Evolutionary conservation across 345 rosid genomes (phyloP), one percentile per base, ranked within the genome.

Genomic region (Theobroma cacao): DNA sequence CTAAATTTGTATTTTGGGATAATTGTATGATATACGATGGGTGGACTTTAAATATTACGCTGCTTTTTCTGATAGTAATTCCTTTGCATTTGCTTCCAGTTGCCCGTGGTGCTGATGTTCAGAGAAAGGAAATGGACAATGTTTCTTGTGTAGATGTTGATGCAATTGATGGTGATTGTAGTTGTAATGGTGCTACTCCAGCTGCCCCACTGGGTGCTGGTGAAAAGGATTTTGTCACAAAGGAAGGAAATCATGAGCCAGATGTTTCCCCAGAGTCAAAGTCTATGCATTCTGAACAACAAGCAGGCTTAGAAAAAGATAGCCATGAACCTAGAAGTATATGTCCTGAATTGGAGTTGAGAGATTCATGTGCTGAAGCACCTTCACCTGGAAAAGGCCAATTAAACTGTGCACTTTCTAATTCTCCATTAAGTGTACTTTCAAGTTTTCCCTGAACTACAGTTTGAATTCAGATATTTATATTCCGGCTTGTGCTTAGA

Each of bases 351-450:
- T 58, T 74, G 41, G 88, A 76, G 64, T 77, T 73, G n/a, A 75
- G 76, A 80, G 76, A 80, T 76, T 84, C 82, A 76, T 77, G 82
- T 56, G 79, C 81, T 24, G 83, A 79, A 71, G 83, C 78, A 36
- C 80, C 84, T 63, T 86, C 89, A 60, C 83, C 85, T 43, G 80
- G 82, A 80, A 87, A 75, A 81, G 65, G 73, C 77, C 88, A 83
- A 11, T 86, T 81, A 75, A 63, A 80, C 70, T 55, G 75, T 72
- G 58, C 86, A 78, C 58, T 62, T 55, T 82, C 85, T 67, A 87
- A 82, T 74, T 85, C 90, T 81, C 84, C 82, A 28, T 87, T 85
- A 79, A 89, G 75, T 81, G 98, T 95, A 91, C 78, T 26, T 75
- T 55, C 72, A 61, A 66, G 28, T 65, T 75, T 78, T 76, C 31